A percentile compares a stretch with the other conserved stretches of the same genome.
Conservation (phyloP, 345 rosid genomes). For the Atalantia buxifolia region DNA sequence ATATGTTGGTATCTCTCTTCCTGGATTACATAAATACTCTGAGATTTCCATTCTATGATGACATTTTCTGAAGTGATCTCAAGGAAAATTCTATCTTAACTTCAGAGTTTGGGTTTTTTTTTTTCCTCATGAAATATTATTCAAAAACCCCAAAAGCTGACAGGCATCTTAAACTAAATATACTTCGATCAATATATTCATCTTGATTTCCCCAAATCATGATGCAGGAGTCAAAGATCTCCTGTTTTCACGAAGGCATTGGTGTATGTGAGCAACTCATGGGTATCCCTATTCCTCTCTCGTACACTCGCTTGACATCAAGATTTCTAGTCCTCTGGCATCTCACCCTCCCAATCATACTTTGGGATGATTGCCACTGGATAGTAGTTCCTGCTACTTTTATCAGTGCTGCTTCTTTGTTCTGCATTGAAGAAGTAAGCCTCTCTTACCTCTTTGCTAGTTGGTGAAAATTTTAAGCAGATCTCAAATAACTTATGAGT, state of each 20-base stretch:
- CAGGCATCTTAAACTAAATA: background rate
- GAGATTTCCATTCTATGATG: background rate
- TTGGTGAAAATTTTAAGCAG: background rate
- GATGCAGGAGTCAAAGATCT: slow-evolving; percentile 66
- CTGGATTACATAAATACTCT: background rate
- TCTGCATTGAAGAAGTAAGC: slow-evolving; percentile 96
- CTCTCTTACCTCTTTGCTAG: slow-evolving; percentile 1
- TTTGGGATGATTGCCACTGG: slow-evolving; percentile 99
- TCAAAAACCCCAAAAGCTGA: no score
- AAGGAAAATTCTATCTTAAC: background rate
- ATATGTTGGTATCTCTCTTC: slow-evolving; percentile 54
- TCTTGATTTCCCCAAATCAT: background rate
- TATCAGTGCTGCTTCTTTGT: slow-evolving; percentile 89
- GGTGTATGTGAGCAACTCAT: slow-evolving; percentile 80
- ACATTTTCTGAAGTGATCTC: background rate
- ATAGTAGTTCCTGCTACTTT: slow-evolving; percentile 95
- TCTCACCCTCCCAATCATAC: slow-evolving; percentile 83
- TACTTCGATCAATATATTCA: background rate
- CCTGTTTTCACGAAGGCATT: slow-evolving; percentile 84
- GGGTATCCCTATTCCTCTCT: slow-evolving; percentile 89
- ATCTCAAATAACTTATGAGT: background rate
- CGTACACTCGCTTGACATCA: slow-evolving; percentile 90
- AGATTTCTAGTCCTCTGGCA: slow-evolving; percentile 97
- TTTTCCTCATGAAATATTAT: no score
- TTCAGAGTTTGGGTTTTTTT: background rate